A percentile compares a stretch with the other conserved stretches of the same genome.
phyloP scores from a whole-genome alignment of 2,329 filamentous ascomycete genomes.

The Pseudogymnoascus sp. region DNA sequence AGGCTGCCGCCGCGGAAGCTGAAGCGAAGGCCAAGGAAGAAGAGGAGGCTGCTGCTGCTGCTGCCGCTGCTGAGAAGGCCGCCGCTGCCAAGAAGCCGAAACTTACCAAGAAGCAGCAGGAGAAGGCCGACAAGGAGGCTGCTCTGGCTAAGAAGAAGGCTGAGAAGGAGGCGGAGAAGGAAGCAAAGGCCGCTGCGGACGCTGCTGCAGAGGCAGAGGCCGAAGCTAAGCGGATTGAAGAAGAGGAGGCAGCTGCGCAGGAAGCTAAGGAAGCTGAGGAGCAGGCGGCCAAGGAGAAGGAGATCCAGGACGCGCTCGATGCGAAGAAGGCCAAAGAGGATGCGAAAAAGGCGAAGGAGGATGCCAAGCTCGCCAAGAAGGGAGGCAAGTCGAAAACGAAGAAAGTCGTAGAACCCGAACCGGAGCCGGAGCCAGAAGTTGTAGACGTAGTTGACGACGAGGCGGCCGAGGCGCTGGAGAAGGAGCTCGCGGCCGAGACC shows the following conservation, averaged over 20 bases:
- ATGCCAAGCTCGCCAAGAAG: slow-evolving; percentile 32
- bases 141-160: slow-evolving; percentile 28
- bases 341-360: slow-evolving; percentile 33
- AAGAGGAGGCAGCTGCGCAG: slow-evolving; percentile 23
- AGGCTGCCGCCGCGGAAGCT: slow-evolving; percentile 25
- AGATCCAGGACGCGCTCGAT: slow-evolving; percentile 31
- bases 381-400: slow-evolving; percentile 24
- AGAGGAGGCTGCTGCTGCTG: slow-evolving; percentile 18
- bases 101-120: slow-evolving; percentile 35
- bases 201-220: slow-evolving; percentile 20
- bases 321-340: slow-evolving; percentile 33
- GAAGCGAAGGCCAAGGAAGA: slow-evolving; percentile 24
- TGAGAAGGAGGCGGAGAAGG: slow-evolving; percentile 30
- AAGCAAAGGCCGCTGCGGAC: slow-evolving; percentile 12
- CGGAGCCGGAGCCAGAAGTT: slow-evolving; percentile 19
- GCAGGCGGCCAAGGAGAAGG: slow-evolving; percentile 29
- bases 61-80: neutral
- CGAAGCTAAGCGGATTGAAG: slow-evolving; percentile 25
- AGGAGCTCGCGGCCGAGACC: slow-evolving; percentile 7
- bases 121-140: slow-evolving; percentile 38
- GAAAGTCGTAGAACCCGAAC: slow-evolving; percentile 20
- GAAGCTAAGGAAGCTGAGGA: slow-evolving; percentile 31
- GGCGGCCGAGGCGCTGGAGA: slow-evolving; percentile 16
- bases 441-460: slow-evolving; percentile 21
- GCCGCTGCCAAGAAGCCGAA: slow-evolving; percentile 11